Percentiles rank a stretch among this genome's conserved stretches.
These are phyloP conservation scores for Magnolia sinica DNA, from an alignment of 164 flowering plant species.

Conservation along the genomic window DNA sequence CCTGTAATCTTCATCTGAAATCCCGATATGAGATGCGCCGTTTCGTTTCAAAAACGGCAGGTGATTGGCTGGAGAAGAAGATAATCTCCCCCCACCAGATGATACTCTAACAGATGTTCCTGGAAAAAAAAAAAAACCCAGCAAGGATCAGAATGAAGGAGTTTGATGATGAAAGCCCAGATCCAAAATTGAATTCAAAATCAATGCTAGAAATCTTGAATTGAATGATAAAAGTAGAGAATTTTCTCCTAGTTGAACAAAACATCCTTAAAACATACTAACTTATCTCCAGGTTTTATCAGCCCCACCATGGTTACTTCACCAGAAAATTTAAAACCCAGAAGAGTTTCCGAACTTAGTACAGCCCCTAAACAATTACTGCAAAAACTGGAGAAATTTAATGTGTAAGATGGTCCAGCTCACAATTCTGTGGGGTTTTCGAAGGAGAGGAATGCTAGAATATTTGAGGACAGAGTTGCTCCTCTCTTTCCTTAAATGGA, in stretches of 20 bases:
- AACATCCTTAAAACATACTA: neutral
- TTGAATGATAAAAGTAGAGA: neutral
- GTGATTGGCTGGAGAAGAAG: slow-evolving; percentile 3
- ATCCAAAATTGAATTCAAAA: neutral
- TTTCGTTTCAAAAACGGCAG: neutral
- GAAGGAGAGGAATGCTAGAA: neutral
- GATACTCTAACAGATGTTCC: slow-evolving; percentile 1
- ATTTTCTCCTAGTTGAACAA: neutral
- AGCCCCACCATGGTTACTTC: neutral
- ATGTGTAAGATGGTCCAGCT: neutral
- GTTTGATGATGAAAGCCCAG: neutral
- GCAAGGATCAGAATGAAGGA: neutral
- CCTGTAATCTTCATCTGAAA: slow-evolving; percentile 5
- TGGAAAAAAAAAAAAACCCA: neutral
- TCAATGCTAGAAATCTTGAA: neutral
- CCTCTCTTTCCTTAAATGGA: no score
- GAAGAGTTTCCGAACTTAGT: neutral
- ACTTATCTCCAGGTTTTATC: neutral
- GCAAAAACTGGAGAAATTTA: neutral
- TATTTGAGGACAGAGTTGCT: neutral
- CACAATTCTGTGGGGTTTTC: neutral
- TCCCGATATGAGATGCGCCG: neutral
- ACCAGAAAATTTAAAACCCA: neutral
- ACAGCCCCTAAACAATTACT: neutral
- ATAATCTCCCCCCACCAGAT: neutral